Percentiles rank a stretch among this genome's conserved stretches.
Evolutionary conservation across 257 asterid genomes (phyloP).

Genomic region (Nicotiana attenuata): DNA sequence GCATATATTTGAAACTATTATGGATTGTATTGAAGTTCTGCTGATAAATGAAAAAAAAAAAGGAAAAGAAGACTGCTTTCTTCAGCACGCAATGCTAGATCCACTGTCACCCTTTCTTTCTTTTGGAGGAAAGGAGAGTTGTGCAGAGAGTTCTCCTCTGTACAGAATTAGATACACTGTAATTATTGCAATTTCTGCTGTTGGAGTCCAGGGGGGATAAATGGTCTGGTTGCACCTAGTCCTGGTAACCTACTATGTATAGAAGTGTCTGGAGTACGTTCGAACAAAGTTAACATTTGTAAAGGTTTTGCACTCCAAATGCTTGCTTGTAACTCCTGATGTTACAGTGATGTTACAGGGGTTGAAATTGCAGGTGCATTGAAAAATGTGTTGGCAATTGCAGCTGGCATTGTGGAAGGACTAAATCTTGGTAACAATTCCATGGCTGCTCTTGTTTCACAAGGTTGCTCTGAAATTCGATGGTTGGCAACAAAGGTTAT

Average conservation of each 20-base stretch:
- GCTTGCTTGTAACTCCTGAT: conserved; percentile 55
- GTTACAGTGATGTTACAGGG: conserved; percentile 93
- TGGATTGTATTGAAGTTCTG: not conserved
- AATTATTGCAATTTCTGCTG: not conserved
- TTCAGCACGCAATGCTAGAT: not conserved
- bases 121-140: too few species aligned
- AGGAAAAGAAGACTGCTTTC: not conserved
- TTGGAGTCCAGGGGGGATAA: not conserved
- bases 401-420: conserved; percentile 95
- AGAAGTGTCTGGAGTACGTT: conserved; percentile 3
- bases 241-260: not conserved
- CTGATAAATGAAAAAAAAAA: not conserved
- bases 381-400: conserved; percentile 90
- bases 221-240: not conserved
- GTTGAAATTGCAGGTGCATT: conserved; percentile 97
- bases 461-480: conserved; percentile 95
- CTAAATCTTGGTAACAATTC: conserved; percentile 86
- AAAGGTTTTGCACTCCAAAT: not conserved
- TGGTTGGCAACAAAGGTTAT: conserved; percentile 91
- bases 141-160: not conserved
- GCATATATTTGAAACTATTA: not conserved
- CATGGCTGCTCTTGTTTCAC: conserved; percentile 95
- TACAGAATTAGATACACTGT: not conserved
- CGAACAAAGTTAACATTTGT: not conserved
- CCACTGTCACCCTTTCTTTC: too few species aligned